phyloP scores from a whole-genome alignment of 306 rosid species.

The Castanea crenata region DNA sequence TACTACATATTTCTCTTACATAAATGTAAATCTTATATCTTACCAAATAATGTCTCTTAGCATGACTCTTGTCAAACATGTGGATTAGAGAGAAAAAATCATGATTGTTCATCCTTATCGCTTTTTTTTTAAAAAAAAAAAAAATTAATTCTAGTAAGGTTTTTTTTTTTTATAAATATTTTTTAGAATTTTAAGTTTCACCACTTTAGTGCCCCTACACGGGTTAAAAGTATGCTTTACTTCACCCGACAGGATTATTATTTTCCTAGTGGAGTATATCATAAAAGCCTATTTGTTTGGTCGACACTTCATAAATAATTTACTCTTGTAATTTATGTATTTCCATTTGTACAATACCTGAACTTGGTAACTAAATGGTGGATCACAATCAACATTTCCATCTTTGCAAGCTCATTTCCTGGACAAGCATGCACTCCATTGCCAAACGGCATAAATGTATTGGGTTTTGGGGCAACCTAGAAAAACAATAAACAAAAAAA shows the following conservation, averaged over 20 bases:
- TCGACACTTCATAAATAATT: too few species aligned
- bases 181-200: too few species aligned
- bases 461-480: conserved; percentile 82
- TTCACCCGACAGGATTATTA: background rate
- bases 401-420: conserved; percentile 93
- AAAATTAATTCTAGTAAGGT: too few species aligned
- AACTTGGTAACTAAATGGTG: conserved; percentile 86
- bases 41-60: too few species aligned
- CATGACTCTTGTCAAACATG: background rate
- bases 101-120: too few species aligned
- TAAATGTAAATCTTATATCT: too few species aligned
- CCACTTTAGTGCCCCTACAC: too few species aligned
- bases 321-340: background rate
- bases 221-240: too few species aligned
- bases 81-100: background rate
- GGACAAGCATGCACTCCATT: conserved; percentile 93
- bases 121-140: too few species aligned
- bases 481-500: background rate
- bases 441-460: conserved; percentile 93
- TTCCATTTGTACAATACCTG: conserved; percentile 42
- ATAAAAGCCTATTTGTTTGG: too few species aligned
- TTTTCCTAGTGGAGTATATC: background rate
- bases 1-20: too few species aligned
- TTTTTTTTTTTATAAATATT: too few species aligned
- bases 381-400: conserved; percentile 74